Conservation (phyloP, 2,329 filamentous ascomycete genomes). For the Arthrobotrys pseudoclavata region DNA sequence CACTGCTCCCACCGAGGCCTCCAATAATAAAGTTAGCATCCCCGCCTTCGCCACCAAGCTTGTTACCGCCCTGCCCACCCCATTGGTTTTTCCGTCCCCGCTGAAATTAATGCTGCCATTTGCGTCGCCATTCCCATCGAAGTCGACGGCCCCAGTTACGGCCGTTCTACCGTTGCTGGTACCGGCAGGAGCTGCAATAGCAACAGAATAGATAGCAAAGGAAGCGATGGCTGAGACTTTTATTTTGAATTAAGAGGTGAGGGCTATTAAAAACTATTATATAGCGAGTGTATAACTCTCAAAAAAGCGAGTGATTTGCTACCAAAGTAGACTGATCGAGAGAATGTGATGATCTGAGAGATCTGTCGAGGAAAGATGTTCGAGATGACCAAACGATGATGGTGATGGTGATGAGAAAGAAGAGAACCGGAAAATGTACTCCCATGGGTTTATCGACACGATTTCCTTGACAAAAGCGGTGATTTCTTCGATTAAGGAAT, state of each 20-base stretch:
- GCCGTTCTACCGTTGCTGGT: not conserved
- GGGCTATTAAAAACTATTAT: constrained; percentile 31
- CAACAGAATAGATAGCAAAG: constrained; percentile 15
- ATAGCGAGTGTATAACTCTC: constrained; percentile 20
- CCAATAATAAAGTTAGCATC: not conserved
- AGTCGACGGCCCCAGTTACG: not conserved
- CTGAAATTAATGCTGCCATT: not conserved
- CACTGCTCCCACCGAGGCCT: not conserved
- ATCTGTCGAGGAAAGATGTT: constrained; percentile 3
- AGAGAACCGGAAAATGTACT: not conserved
- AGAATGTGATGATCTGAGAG: constrained; percentile 48
- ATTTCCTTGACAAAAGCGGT: not conserved
- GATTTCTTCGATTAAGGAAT: too few relatives aligned
- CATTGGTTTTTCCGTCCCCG: constrained; percentile 1
- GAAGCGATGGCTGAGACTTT: constrained; percentile 49
- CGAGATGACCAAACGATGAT: constrained; percentile 32
- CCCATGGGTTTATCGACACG: constrained; percentile 49
- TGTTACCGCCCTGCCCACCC: not conserved
- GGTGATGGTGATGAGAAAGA: constrained; percentile 46
- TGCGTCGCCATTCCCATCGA: not conserved
- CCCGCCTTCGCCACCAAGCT: not conserved
- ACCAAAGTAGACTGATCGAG: constrained; percentile 32
- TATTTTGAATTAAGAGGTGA: constrained; percentile 25
- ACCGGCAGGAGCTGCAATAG: constrained; percentile 27
- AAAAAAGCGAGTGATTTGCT: constrained; percentile 19